Evolutionary conservation across 371 early-diverging fungal species (phyloP).

Genomic region (Chytridium lagenaria): DNA sequence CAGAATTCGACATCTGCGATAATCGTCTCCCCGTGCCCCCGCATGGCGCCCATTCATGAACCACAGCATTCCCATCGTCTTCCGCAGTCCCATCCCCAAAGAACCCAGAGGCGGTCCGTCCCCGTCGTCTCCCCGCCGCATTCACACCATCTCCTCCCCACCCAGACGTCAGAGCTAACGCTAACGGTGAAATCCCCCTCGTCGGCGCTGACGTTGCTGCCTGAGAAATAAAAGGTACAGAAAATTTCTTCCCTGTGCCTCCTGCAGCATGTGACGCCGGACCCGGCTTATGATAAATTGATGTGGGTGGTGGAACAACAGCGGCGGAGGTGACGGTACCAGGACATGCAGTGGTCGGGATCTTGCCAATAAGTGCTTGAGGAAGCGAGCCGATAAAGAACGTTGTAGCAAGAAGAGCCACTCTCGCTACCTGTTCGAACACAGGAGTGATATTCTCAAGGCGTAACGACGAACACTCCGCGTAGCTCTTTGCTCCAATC

Average conservation of each 20-base stretch:
- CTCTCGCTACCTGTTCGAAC: slow-evolving; percentile 7
- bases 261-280: no score
- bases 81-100: no score
- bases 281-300: neutral
- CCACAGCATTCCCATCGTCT: no score
- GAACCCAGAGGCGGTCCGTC: no score
- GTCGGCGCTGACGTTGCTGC: neutral
- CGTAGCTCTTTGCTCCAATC: slow-evolving; percentile 5
- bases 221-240: neutral
- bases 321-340: neutral
- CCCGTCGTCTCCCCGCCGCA: no score
- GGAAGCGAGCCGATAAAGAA: neutral
- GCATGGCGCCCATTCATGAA: no score
- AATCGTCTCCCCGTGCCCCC: no score
- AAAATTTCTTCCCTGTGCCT: no score
- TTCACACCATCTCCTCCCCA: no score
- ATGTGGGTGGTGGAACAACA: neutral
- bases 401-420: neutral
- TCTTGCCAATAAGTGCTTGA: no score
- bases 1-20: no score
- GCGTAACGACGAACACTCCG: neutral
- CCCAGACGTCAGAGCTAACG: neutral
- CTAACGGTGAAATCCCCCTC: neutral
- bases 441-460: neutral
- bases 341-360: neutral